Base-by-base conservation (phyloP, 768 basidiomycete genomes). In the Sarcomyxa edulis region DNA sequence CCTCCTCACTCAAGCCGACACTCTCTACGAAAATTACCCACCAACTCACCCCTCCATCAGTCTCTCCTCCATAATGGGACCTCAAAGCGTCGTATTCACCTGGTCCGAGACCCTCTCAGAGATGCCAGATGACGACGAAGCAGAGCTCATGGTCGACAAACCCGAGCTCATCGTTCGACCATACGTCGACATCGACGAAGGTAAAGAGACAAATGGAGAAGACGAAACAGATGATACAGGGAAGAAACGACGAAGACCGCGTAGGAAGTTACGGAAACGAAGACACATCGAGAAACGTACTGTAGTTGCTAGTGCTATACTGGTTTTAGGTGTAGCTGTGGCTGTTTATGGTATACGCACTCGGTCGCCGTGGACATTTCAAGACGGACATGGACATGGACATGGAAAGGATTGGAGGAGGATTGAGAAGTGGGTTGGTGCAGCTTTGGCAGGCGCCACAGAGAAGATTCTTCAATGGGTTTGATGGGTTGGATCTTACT, bases 31-130 rank as follows among this genome's bases (percentile, higher is more conserved):
- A n/a, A 47, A 52, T 14, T 82, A 71, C 54, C 84, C 85, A 4
- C 82, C 84, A 2, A 62, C 69, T 2, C 71, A 82, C 36, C 70
- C 78, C 7, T 62, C 56, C 1, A 61, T 90, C 9, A 53, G 47
- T 3, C 61, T 86, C 11, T 59, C 69, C 5, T 61, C 65, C 20
- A 84, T 84, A 33, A 78, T 91, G 72, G 88, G 88, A 7, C 84
- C 83, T 1, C 78, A 84, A 49, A 88, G 84, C 50, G 83, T 75
- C 25, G 64, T 87, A 35, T 75, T 71, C 54, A 89, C 88, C 7
- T 91, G 86, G 86, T 74, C 71, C 12, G 73, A 79, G 48, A 54
- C 60, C 19, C 48, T 54, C 3, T 35, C 56, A 1, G 55, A 59
- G n/a, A 55, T 76, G 29, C 76, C 73, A 1, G 48, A 56, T 6